Percentiles rank a stretch among this genome's conserved stretches.
phyloP scores from a whole-genome alignment of 2,329 filamentous ascomycete species.

The Cadophora gregata region DNA sequence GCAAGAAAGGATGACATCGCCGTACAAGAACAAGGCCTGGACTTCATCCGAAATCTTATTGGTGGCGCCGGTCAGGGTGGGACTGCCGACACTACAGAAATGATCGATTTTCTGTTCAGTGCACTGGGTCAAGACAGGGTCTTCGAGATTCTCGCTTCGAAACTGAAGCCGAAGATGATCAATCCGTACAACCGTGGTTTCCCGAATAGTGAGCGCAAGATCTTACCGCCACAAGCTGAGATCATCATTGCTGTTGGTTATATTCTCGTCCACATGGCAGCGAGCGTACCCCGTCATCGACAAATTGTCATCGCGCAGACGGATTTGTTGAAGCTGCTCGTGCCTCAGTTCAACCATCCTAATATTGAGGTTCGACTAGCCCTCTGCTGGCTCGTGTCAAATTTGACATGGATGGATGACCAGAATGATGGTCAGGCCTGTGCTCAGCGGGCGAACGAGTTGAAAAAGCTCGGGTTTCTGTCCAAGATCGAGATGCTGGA shows the following conservation, averaged over 20 bases:
- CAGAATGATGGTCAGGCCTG: constrained; percentile 69
- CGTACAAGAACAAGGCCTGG: constrained; percentile 89
- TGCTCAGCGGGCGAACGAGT: constrained; percentile 67
- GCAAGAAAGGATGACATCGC: constrained; percentile 79
- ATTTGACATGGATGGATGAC: constrained; percentile 85
- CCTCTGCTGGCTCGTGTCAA: constrained; percentile 84
- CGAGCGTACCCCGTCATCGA: constrained; percentile 78
- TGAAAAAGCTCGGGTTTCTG: constrained; percentile 75
- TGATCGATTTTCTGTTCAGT: constrained; percentile 85
- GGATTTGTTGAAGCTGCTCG: constrained; percentile 74
- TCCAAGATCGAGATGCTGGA: constrained; percentile 67
- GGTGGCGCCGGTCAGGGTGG: constrained; percentile 61
- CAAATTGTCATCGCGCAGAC: constrained; percentile 79
- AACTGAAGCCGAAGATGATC: constrained; percentile 69
- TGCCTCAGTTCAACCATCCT: constrained; percentile 74
- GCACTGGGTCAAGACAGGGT: constrained; percentile 78
- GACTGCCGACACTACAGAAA: constrained; percentile 62
- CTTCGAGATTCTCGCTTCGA: constrained; percentile 80
- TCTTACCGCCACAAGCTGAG: constrained; percentile 66
- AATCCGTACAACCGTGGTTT: constrained; percentile 57
- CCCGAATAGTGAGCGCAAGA: constrained; percentile 51
- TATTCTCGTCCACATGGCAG: constrained; percentile 87
- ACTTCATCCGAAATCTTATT: constrained; percentile 89
- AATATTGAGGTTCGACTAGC: constrained; percentile 76
- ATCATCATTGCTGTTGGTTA: constrained; percentile 81